Base-by-base conservation (phyloP, 352 stramenopile genomes). In the Phytopythium mirpurense region DNA sequence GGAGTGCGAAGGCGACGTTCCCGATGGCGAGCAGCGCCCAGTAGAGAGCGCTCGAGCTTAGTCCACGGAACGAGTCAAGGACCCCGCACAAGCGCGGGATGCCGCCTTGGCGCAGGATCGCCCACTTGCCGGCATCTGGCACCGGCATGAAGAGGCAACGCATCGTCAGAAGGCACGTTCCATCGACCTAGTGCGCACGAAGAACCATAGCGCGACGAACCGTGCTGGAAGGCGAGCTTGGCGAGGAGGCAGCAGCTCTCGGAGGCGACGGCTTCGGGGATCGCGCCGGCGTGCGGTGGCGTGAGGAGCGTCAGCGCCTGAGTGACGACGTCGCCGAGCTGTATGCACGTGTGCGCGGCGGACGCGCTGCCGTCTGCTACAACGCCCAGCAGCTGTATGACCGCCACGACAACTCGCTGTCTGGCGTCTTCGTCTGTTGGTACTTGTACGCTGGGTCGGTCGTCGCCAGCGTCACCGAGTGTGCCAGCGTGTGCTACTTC, bases 181-280 rank as follows among this genome's bases (percentile, higher is more conserved):
- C n/a, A 23, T 48, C 15, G 21, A 31, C 14, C 12, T 18, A 54
- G 12, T 34, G 21, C 42, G 23, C 42, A 1, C 12, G 12, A 23
- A 37, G 16, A 31, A 51, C 35, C 5, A 32, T 10, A 46, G 11
- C 5, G 32, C 9, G n/a, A 72, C 72, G 51, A 35, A 88, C 77
- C 68, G 62, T 84, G 75, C 24, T 82, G 61, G 62, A 76, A 78
- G 1, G 77, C 76, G 55, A 74, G 85, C 7, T 74, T 57, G 7
- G 70, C 63, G n/a, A 88, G 65, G 29, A 86, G 52, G 29, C 80
- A 79, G 56, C 67, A 77, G 41, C 72, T 74, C 54, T 86, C 74
- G 11, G 62, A 68, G 19, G 70, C 62, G 27, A 84, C 56, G 32
- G 31, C 7, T 29, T 52, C 46, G 9, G 29, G 6, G 12, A 63